phyloP scores from a whole-genome alignment of 202 grass and related monocot species.

The Panicum hallii region DNA sequence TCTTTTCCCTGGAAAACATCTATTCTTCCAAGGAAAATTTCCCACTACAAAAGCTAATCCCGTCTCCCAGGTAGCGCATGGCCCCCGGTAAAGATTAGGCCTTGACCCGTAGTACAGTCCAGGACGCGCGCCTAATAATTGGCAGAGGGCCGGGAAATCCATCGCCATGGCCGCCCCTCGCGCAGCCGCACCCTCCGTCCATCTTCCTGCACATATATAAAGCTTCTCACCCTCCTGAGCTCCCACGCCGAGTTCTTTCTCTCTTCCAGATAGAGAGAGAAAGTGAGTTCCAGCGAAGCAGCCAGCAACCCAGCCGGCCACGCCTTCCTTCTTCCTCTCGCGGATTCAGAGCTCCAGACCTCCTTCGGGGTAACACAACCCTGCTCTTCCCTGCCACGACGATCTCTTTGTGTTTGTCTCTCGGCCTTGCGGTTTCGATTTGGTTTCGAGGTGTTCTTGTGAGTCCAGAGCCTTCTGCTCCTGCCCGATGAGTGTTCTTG shows the following conservation, averaged over 20 bases:
- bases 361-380: slow-evolving; percentile 2
- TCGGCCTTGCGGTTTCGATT: slow-evolving; percentile 2
- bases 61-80: neutral
- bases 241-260: slow-evolving; percentile 18
- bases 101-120: slow-evolving; percentile 34
- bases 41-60: neutral
- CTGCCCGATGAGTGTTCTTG: neutral
- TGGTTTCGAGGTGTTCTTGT: neutral
- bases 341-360: neutral
- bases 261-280: neutral
- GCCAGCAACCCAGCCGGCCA: neutral
- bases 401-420: neutral
- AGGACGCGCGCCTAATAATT: slow-evolving; percentile 15
- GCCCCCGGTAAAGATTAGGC: slow-evolving; percentile 36
- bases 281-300: neutral
- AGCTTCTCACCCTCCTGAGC: slow-evolving; percentile 9
- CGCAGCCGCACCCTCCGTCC: slow-evolving; percentile 30
- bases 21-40: neutral
- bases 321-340: neutral
- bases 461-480: neutral
- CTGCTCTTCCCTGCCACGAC: neutral
- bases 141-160: slow-evolving; percentile 1
- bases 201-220: slow-evolving; percentile 36
- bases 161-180: slow-evolving; percentile 39
- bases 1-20: neutral